Evolutionary conservation across 1,284 basidiomycete species (phyloP).

Genomic region (Gastroboletus turbinatus): DNA sequence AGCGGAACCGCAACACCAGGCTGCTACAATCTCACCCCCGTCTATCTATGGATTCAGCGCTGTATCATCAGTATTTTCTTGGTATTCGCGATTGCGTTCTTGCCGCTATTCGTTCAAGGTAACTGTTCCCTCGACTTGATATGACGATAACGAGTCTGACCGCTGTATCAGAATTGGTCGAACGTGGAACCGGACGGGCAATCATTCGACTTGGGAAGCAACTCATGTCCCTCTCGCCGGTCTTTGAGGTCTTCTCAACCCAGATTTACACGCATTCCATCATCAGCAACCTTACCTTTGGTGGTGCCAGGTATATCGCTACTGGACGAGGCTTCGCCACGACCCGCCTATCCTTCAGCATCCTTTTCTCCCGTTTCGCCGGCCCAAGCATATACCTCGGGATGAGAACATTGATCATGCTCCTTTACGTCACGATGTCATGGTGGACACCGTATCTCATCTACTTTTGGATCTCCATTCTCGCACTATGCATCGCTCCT

Average conservation of each 20-base stretch:
- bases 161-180: conserved; percentile 74
- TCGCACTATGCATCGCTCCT: conserved; percentile 86
- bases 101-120: conserved; percentile 94
- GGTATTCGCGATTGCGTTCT: conserved; percentile 93
- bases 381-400: conserved; percentile 96
- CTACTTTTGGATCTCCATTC: conserved; percentile 94
- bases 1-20: conserved; percentile 74
- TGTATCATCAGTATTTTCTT: conserved; percentile 96
- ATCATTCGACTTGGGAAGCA: conserved; percentile 89
- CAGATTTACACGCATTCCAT: conserved; percentile 97
- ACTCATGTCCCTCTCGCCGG: conserved; percentile 88
- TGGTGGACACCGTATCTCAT: conserved; percentile 89
- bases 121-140: conserved; percentile 20
- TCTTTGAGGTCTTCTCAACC: conserved; percentile 95
- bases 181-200: conserved; percentile 88
- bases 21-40: conserved; percentile 88
- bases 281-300: conserved; percentile 91
- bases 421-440: conserved; percentile 88
- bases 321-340: conserved; percentile 98
- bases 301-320: conserved; percentile 96
- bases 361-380: conserved; percentile 93
- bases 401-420: conserved; percentile 85
- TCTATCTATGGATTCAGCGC: conserved; percentile 90
- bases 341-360: conserved; percentile 88
- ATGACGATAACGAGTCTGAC: conserved; percentile 4